These are phyloP conservation scores for Trichophyton mentagrophytes DNA, from an alignment of 2,329 filamentous ascomycete species.

Conservation along the genomic window DNA sequence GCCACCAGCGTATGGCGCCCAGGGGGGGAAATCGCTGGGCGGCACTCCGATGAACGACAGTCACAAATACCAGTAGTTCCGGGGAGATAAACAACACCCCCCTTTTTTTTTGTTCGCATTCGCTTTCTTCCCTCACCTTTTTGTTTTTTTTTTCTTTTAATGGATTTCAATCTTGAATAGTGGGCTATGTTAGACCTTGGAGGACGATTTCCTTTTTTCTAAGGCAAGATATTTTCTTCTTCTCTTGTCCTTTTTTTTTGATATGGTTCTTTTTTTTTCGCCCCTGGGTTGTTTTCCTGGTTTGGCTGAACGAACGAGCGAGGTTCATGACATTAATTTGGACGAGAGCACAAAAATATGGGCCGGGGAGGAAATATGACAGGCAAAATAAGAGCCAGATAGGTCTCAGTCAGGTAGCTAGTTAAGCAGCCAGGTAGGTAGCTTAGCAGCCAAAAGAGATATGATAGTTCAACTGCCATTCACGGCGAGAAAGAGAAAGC, in stretches of 20 bases:
- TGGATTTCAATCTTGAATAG: background rate
- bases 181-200: background rate
- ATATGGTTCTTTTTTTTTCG: background rate
- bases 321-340: background rate
- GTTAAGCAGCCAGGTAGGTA: too few species aligned
- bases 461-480: background rate
- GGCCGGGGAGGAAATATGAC: background rate
- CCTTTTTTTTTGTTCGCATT: too few species aligned
- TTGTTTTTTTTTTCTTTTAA: conserved; percentile 2
- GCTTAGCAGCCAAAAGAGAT: background rate
- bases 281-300: background rate
- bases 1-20: conserved; percentile 30
- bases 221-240: background rate
- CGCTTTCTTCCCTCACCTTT: background rate
- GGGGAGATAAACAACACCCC: background rate
- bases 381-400: too few species aligned
- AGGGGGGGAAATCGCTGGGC: conserved; percentile 24
- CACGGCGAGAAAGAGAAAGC: background rate
- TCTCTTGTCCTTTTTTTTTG: background rate
- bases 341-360: background rate
- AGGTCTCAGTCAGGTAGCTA: too few species aligned
- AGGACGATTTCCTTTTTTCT: conserved; percentile 3
- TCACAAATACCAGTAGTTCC: conserved; percentile 18
- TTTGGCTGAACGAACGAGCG: background rate
- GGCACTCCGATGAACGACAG: conserved; percentile 22